Evolutionary conservation across 1,284 basidiomycete species (phyloP).

Genomic region (Puccinia triticina): DNA sequence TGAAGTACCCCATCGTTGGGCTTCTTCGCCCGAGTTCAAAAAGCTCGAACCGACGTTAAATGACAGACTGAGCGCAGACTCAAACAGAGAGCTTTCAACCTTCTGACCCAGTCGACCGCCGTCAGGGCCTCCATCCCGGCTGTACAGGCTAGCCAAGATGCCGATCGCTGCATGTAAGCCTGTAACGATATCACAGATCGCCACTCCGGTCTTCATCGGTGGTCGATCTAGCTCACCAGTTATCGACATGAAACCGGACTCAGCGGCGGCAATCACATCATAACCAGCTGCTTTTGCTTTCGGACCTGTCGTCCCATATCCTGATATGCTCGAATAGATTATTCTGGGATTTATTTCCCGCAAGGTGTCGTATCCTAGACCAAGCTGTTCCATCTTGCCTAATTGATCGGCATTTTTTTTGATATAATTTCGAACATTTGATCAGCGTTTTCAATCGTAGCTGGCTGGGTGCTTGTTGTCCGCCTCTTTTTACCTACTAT

Average conservation of each 20-base stretch:
- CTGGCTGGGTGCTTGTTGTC: constrained; percentile 52
- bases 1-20: constrained; percentile 82
- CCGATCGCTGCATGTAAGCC: constrained; percentile 73
- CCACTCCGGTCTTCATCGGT: constrained; percentile 77
- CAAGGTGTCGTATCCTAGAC: constrained; percentile 83
- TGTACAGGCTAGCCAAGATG: constrained; percentile 78
- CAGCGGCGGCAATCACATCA: constrained; percentile 86
- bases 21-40: constrained; percentile 82
- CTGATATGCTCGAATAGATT: constrained; percentile 88
- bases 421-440: constrained; percentile 2
- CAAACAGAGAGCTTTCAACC: constrained; percentile 52
- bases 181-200: constrained; percentile 85
- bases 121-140: constrained; percentile 6
- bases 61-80: constrained; percentile 76
- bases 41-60: constrained; percentile 94
- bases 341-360: constrained; percentile 76
- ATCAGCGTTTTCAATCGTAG: not conserved
- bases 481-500: constrained; percentile 32
- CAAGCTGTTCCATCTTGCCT: constrained; percentile 79
- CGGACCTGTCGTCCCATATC: constrained; percentile 91
- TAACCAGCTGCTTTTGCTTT: constrained; percentile 78
- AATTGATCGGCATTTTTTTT: constrained; percentile 48
- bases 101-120: constrained; percentile 17
- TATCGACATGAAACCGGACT: constrained; percentile 91
- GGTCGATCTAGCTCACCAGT: constrained; percentile 86